Percentiles rank a stretch among this genome's conserved stretches.
These are phyloP conservation scores for Chlorella ohadii DNA, from an alignment of 139 green algal genomes.

Conservation along the genomic window DNA sequence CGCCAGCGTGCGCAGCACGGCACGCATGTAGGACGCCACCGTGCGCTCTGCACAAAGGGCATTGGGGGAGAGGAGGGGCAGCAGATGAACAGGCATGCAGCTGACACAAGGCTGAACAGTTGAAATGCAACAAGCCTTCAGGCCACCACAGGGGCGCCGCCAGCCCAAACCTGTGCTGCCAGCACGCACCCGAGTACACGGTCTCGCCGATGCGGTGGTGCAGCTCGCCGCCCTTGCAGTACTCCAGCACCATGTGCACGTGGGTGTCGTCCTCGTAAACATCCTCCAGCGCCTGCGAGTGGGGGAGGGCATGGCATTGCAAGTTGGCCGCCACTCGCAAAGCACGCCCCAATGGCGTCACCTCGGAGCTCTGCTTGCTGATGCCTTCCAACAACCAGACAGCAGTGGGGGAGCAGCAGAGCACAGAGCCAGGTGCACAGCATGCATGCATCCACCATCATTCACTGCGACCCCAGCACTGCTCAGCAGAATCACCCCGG, in stretches of 20 bases:
- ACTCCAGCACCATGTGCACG: constrained; percentile 92
- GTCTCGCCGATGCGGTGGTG: constrained; percentile 68
- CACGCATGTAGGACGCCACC: constrained; percentile 58
- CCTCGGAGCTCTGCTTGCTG: no score
- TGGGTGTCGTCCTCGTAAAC: constrained; percentile 80
- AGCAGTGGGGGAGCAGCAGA: no score
- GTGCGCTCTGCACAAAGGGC: constrained; percentile 5
- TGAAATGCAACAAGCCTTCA: not conserved
- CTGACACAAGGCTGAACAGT: no score
- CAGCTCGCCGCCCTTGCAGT: constrained; percentile 86
- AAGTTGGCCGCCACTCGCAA: no score
- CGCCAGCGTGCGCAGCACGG: constrained; percentile 50
- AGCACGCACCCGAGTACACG: constrained; percentile 75
- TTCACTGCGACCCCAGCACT: no score
- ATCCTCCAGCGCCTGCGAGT: constrained; percentile 24
- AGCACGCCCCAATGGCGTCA: no score
- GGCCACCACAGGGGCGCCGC: no score
- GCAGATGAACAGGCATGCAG: not conserved
- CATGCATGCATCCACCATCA: no score
- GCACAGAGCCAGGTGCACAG: no score
- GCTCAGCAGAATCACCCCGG: no score
- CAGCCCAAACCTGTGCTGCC: not conserved
- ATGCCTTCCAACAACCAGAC: no score
- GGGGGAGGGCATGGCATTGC: no score
- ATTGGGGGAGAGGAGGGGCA: not conserved